Evolutionary conservation across 2,329 filamentous ascomycete species (phyloP), one percentile per base, ranked within the genome.

Genomic region (Neonectria magnoliae): DNA sequence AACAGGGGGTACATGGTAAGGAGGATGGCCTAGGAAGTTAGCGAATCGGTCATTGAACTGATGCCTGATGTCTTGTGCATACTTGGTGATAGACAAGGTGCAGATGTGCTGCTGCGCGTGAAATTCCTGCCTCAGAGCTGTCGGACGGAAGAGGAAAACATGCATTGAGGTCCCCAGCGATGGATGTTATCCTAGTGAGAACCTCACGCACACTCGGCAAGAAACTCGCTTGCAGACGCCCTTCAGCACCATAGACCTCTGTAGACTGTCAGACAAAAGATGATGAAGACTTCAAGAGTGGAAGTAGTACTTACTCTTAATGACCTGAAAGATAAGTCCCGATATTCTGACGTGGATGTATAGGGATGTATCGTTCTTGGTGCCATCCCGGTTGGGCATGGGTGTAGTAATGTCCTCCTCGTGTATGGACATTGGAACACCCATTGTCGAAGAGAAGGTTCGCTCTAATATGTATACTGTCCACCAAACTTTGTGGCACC

Each of bases 401-500:
- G 60, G 60, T 3, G 60, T 63, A 6, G 60, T 63, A 13, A 63
- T 63, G 13, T 63, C 60, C 10, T 63, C 60, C 11, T 63, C 60
- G 18, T 63, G 60, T 8, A 63, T 50, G 0, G 60, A 48, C 60
- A 63, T 63, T 8, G 60, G 60, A 25, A 63, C 60, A 3, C 60
- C 60, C 25, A 63, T 63, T 11, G 54, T 63, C 4, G 54, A 58
- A 7, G 60, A 42, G 20, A 63, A 63, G 31, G 52, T 58, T 5
- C 55, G 55, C 25, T 63, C 60, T 16, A 63, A 27, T 9, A 63
- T 57, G 18, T 63, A 63, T 5, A 63, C 60, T 1, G 60, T 63
- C 60, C 60, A 63, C 60, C 60, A 63, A 42, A 63, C 56, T 18
- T 57, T 63, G 16, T 63, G 60, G 20, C 60, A 63, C 18, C 60